These are phyloP conservation scores for Ceratopteris richardii DNA, from an alignment of 75 land plant species.

Conservation along the genomic window DNA sequence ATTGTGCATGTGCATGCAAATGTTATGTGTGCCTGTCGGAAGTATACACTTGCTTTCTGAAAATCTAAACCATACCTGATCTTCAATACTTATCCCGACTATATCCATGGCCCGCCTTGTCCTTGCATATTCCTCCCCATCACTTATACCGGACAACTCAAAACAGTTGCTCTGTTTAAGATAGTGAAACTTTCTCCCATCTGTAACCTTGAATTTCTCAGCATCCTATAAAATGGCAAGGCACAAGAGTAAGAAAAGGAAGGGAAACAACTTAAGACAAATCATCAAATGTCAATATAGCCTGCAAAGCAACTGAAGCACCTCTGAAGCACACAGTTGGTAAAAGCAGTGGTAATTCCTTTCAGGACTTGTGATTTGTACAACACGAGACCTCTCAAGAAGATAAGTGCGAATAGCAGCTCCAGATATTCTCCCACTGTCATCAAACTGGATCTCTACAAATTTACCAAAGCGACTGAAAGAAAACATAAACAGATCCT, in stretches of 20 bases:
- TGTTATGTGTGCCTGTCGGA: no score
- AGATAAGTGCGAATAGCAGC: constrained; percentile 90
- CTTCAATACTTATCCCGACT: constrained; percentile 77
- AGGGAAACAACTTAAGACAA: no score
- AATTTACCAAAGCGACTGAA: constrained; percentile 96
- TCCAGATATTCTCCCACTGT: constrained; percentile 74
- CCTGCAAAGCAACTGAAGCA: background rate
- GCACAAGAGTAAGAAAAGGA: background rate
- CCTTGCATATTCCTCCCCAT: constrained; percentile 71
- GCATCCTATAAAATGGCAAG: constrained; percentile 48
- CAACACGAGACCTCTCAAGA: constrained; percentile 92
- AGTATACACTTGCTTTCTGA: no score
- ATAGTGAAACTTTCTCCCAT: constrained; percentile 72
- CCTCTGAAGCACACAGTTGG: constrained; percentile 79
- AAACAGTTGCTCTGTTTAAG: constrained; percentile 77
- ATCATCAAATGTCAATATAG: no score
- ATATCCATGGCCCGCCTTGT: constrained; percentile 95
- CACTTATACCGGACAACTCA: constrained; percentile 69
- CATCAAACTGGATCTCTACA: constrained; percentile 93
- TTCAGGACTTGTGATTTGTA: constrained; percentile 85
- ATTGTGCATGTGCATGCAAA: no score
- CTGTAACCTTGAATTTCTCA: constrained; percentile 64
- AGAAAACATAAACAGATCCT: background rate
- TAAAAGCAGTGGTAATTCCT: constrained; percentile 94
- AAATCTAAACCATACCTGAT: constrained; percentile 53